A percentile compares a stretch with the other conserved stretches of the same genome.
Evolutionary conservation across 106 monocot species (phyloP).

Genomic region (Xerophyta viscosa): DNA sequence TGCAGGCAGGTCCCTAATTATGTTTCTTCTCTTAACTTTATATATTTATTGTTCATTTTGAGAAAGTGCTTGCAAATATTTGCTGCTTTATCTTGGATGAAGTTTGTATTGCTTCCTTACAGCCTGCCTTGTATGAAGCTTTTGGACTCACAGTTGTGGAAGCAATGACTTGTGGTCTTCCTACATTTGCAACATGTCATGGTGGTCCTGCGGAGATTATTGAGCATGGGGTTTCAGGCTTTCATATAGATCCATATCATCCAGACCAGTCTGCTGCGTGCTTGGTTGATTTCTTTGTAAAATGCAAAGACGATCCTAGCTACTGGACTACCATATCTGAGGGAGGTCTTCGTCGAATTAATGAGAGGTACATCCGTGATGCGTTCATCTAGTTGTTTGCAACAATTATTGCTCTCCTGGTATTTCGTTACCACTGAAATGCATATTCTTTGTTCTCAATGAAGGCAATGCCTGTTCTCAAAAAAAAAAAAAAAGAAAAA

Average conservation of each 20-base stretch:
- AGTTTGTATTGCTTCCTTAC: slow-evolving; percentile 4
- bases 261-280: slow-evolving; percentile 48
- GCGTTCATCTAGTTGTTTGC: too few relatives aligned
- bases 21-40: not conserved
- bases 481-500: too few relatives aligned
- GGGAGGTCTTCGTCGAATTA: slow-evolving; percentile 51
- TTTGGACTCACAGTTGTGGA: slow-evolving; percentile 83
- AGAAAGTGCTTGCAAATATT: too few relatives aligned
- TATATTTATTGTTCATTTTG: too few relatives aligned
- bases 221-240: slow-evolving; percentile 76
- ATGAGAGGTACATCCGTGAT: too few relatives aligned
- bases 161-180: slow-evolving; percentile 92
- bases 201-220: slow-evolving; percentile 96
- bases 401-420: too few relatives aligned
- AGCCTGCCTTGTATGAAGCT: slow-evolving; percentile 99
- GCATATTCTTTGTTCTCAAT: too few relatives aligned
- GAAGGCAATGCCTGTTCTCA: too few relatives aligned
- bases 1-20: slow-evolving; percentile 43
- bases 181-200: slow-evolving; percentile 87
- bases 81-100: too few relatives aligned
- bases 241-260: slow-evolving; percentile 93
- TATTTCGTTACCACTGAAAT: too few relatives aligned
- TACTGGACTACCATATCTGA: slow-evolving; percentile 63
- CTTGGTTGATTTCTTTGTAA: slow-evolving; percentile 71
- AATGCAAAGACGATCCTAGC: slow-evolving; percentile 37